Evolutionary conservation across 768 basidiomycete genomes (phyloP).

Genomic region (Lepiota brunneoincarnata): DNA sequence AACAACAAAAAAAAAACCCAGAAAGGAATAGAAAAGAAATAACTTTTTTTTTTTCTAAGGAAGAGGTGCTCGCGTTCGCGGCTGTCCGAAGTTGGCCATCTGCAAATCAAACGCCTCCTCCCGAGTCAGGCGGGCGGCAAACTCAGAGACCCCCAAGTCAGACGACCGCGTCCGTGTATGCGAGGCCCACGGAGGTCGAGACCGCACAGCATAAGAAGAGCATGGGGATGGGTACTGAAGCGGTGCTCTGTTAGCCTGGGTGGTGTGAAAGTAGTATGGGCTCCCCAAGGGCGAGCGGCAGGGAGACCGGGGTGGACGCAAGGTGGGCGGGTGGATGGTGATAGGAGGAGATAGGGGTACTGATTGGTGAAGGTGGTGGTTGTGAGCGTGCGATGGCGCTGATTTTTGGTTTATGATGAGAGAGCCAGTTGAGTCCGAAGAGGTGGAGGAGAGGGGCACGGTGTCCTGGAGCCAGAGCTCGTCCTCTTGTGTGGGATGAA

Average conservation of each 20-base stretch:
- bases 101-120: too few relatives aligned
- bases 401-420: conserved; percentile 5
- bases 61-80: too few relatives aligned
- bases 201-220: not conserved
- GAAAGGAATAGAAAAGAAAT: too few relatives aligned
- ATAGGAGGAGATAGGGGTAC: conserved; percentile 12
- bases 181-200: not conserved
- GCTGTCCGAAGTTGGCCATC: too few relatives aligned
- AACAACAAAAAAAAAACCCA: too few relatives aligned
- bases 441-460: conserved; percentile 36
- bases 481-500: conserved; percentile 45
- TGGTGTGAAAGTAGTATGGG: not conserved
- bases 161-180: not conserved
- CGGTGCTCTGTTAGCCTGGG: not conserved
- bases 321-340: conserved; percentile 1
- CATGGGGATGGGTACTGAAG: not conserved
- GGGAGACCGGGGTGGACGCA: not conserved
- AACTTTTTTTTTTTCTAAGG: too few relatives aligned
- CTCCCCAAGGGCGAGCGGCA: not conserved
- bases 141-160: not conserved
- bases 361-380: not conserved
- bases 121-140: not conserved
- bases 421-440: conserved; percentile 11
- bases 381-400: not conserved
- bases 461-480: conserved; percentile 67